These are phyloP conservation scores for Annona cherimola DNA, from an alignment of 164 flowering plant species.

Conservation along the genomic window DNA sequence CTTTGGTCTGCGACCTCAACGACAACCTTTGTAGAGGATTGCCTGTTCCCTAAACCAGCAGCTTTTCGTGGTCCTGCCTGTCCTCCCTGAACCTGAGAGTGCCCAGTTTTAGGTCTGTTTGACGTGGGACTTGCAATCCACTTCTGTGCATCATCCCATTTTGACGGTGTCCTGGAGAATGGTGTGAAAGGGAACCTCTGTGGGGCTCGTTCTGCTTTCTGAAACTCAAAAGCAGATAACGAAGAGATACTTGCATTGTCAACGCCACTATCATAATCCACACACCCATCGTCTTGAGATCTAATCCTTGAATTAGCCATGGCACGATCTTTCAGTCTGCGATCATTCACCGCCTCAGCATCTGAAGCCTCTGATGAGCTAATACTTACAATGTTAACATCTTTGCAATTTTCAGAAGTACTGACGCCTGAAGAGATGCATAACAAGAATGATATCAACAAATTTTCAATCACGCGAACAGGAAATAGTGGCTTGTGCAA, in stretches of 20 bases:
- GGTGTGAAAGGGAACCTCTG: constrained; percentile 52
- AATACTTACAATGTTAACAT: constrained; percentile 64
- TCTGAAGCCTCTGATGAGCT: constrained; percentile 14
- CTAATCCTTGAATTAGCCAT: constrained; percentile 37
- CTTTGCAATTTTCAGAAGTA: constrained; percentile 53
- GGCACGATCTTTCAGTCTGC: constrained; percentile 31
- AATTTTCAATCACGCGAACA: no score
- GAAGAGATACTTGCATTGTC: constrained; percentile 30
- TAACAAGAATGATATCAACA: neutral
- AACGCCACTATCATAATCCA: constrained; percentile 42
- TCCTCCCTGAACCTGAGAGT: constrained; percentile 28
- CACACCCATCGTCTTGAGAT: constrained; percentile 36
- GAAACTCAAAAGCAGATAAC: constrained; percentile 61
- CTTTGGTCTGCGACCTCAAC: constrained; percentile 62
- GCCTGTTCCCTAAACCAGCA: constrained; percentile 42
- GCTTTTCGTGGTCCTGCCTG: constrained; percentile 37
- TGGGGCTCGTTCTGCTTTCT: constrained; percentile 55
- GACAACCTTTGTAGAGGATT: constrained; percentile 47
- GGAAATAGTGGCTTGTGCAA: no score
- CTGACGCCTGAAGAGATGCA: constrained; percentile 27
- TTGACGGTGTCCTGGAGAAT: constrained; percentile 77
- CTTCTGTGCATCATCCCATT: constrained; percentile 96
- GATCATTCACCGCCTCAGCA: constrained; percentile 31
- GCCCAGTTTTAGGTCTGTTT: constrained; percentile 39
- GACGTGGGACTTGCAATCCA: constrained; percentile 91